Evolutionary conservation across 1,284 basidiomycete species (phyloP).

Genomic region (Fomitiporia mediterranea): DNA sequence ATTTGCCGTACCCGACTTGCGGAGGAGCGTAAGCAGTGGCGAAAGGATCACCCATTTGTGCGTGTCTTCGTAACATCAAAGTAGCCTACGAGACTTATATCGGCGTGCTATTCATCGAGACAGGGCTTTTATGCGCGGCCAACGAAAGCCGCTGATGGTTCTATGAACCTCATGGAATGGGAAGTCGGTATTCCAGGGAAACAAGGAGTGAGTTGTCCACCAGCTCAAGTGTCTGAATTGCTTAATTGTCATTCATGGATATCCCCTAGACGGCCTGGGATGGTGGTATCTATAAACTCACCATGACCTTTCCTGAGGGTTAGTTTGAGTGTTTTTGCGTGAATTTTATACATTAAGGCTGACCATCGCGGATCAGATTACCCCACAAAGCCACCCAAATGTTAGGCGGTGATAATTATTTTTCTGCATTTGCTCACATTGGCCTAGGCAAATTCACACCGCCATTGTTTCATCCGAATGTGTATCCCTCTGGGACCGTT

Average conservation of each 20-base stretch:
- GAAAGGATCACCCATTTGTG: slow-evolving; percentile 98
- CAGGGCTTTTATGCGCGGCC: slow-evolving; percentile 98
- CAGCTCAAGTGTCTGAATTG: slow-evolving; percentile 15
- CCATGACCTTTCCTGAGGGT: slow-evolving; percentile 96
- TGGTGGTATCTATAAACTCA: slow-evolving; percentile 89
- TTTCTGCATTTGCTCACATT: background rate
- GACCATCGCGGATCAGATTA: slow-evolving; percentile 57
- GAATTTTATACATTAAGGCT: slow-evolving; percentile 1
- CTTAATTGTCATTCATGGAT: slow-evolving; percentile 19
- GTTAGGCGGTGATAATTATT: slow-evolving; percentile 39
- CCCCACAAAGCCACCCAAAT: slow-evolving; percentile 94
- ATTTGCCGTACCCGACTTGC: slow-evolving; percentile 83
- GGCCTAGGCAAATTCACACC: slow-evolving; percentile 90
- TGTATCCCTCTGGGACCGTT: slow-evolving; percentile 98
- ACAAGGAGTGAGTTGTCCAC: slow-evolving; percentile 52
- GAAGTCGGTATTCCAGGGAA: slow-evolving; percentile 96
- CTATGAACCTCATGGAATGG: slow-evolving; percentile 97
- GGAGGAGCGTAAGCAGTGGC: slow-evolving; percentile 98
- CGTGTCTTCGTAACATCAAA: slow-evolving; percentile 36
- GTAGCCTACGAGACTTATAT: background rate
- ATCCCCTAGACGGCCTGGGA: slow-evolving; percentile 90
- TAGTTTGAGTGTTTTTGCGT: slow-evolving; percentile 27
- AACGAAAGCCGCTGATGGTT: slow-evolving; percentile 83
- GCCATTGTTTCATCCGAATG: slow-evolving; percentile 96
- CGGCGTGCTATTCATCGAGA: slow-evolving; percentile 12